phyloP scores from a whole-genome alignment of 805 yeast genomes.

The Candida insectorum region DNA sequence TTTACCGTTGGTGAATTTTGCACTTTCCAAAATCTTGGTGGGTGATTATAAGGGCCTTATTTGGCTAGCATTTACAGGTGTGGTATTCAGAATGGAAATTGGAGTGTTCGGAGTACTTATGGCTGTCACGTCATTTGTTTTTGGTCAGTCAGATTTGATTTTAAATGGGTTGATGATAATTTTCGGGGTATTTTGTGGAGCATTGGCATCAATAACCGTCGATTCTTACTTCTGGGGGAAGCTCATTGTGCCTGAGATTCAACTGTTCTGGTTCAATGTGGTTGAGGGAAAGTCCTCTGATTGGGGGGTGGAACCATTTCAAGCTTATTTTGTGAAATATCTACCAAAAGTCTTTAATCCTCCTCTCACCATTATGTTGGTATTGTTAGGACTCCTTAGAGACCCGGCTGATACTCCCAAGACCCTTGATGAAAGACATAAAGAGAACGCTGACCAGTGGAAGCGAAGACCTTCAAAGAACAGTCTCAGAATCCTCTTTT shows the following conservation, averaged over 20 bases:
- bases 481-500: constrained; percentile 43
- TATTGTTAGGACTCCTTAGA: constrained; percentile 40
- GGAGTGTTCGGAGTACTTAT: constrained; percentile 50
- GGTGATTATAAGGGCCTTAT: constrained; percentile 50
- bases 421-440: constrained; percentile 7
- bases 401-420: constrained; percentile 34
- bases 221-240: constrained; percentile 79
- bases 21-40: constrained; percentile 46
- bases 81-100: constrained; percentile 71
- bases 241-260: constrained; percentile 67
- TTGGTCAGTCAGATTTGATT: constrained; percentile 43
- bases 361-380: no score
- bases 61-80: constrained; percentile 58
- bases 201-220: constrained; percentile 41
- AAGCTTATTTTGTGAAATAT: constrained; percentile 61
- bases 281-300: constrained; percentile 66
- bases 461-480: constrained; percentile 26
- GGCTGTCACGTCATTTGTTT: constrained; percentile 42
- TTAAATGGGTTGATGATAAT: constrained; percentile 27
- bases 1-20: constrained; percentile 64
- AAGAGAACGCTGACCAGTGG: no score
- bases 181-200: constrained; percentile 54
- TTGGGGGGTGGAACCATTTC: constrained; percentile 85
- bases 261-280: constrained; percentile 71
- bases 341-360: constrained; percentile 34